Percentiles rank a stretch among this genome's conserved stretches.
phyloP scores from a whole-genome alignment of 345 rosid genomes.

The Brassica cretica region DNA sequence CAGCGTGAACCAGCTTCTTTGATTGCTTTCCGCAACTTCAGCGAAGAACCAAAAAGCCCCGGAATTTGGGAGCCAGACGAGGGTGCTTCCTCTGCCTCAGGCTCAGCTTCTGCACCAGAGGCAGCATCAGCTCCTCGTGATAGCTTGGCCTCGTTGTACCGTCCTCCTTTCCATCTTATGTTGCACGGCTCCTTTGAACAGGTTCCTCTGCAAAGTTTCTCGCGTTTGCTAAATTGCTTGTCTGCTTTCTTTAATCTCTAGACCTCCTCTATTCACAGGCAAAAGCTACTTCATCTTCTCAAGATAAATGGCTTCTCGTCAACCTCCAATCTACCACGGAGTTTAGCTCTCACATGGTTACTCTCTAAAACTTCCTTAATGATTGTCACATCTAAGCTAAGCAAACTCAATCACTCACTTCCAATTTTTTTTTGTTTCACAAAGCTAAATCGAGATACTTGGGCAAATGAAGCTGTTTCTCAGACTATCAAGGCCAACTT shows the following conservation, averaged over 20 bases:
- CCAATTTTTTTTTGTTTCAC: constrained; percentile 26
- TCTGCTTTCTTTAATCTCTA: constrained; percentile 4
- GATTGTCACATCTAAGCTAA: too few species aligned
- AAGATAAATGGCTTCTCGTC: constrained; percentile 94
- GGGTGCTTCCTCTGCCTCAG: constrained; percentile 49
- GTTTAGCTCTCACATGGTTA: constrained; percentile 84
- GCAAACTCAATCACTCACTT: background rate
- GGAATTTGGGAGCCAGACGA: constrained; percentile 64
- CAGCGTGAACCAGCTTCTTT: constrained; percentile 57
- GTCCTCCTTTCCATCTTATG: constrained; percentile 93
- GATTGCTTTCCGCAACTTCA: constrained; percentile 89
- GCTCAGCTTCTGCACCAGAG: constrained; percentile 33
- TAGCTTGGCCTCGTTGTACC: constrained; percentile 89
- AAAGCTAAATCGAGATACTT: constrained; percentile 97
- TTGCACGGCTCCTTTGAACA: constrained; percentile 89
- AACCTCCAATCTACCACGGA: constrained; percentile 95
- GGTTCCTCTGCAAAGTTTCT: constrained; percentile 42
- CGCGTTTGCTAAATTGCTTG: background rate
- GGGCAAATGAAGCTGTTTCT: constrained; percentile 98
- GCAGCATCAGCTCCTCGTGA: constrained; percentile 59
- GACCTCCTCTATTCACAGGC: constrained; percentile 50
- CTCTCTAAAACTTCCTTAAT: constrained; percentile 10
- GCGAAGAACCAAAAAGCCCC: constrained; percentile 82
- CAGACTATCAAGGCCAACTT: constrained; percentile 85
- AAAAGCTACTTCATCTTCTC: constrained; percentile 67